Conservation (phyloP, 176 grass and related monocot genomes). For the Aegilops tauschii region DNA sequence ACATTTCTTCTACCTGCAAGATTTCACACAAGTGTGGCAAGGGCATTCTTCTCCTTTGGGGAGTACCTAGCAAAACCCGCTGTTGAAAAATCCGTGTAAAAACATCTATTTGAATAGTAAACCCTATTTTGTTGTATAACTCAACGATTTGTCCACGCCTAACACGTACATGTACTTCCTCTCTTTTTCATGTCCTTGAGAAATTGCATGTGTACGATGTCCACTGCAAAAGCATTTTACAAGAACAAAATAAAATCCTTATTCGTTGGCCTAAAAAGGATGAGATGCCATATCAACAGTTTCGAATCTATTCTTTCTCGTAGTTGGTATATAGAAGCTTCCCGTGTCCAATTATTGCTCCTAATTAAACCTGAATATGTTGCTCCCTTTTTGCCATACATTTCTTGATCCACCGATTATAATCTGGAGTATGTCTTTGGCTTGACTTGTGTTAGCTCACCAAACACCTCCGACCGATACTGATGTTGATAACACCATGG, state of each 20-base stretch:
- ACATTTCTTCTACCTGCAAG: no score
- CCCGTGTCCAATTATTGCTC: constrained; percentile 28
- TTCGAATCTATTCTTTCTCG: constrained; percentile 23
- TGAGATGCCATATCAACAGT: not conserved
- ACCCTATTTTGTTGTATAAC: no score
- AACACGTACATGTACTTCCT: not conserved
- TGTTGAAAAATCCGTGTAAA: no score
- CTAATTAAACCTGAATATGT: not conserved
- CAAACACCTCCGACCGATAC: constrained; percentile 9
- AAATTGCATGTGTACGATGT: not conserved
- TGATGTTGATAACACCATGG: not conserved
- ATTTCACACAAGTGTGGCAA: no score
- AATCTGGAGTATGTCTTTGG: not conserved
- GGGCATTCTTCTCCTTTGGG: no score
- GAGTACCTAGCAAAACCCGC: no score
- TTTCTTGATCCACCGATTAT: not conserved
- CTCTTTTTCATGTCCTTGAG: not conserved
- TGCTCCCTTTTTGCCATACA: not conserved
- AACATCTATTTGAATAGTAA: no score
- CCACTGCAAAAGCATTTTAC: not conserved
- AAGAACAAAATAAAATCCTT: not conserved
- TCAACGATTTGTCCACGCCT: not conserved
- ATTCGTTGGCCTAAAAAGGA: not conserved
- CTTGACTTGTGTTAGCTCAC: constrained; percentile 38
- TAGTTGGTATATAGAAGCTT: constrained; percentile 23